Base-by-base conservation (phyloP, 2,329 filamentous ascomycete species). In the Fusarium virguliforme region DNA sequence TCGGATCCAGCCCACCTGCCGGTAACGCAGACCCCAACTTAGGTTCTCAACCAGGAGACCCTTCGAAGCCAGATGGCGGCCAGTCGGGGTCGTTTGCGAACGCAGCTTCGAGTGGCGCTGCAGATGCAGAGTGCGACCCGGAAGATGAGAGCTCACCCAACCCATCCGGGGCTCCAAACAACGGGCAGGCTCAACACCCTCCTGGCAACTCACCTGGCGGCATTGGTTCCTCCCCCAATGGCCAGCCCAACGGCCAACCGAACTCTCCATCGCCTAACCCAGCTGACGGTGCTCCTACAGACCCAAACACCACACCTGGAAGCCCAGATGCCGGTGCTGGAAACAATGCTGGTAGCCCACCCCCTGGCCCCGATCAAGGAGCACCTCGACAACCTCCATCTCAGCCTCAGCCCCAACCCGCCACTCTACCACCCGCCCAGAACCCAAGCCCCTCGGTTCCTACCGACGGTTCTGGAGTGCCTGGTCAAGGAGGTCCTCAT, bases 391-490 rank as follows among this genome's bases (percentile, higher is more conserved):
- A 56, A n/a, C 32, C 54, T 10, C 41, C 54, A 18, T 26, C 68
- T 24, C 68, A 62, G 12, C 37, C 63, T 53, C 15, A 30, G 32
- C 57, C 46, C 28, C 64, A 48, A 35, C 59, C 69, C 38, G 32
- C 26, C 12, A 40, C 67, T 15, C 26, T 13, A 12, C 53, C 46
- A n/a, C 38, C 57, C 18, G 48, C n/a, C 24, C 53, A 62, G 28
- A 60, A 38, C n/a, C 50, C 58, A 34, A 43, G 15, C 12, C 55
- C 57, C 6, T 24, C 43, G 13, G 34, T 3, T n/a, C 62, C 65
- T 28, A 13, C 26, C 22, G 48, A 34, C 24, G 50, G 35, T 8
- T 38, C 55, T 4, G 30, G 46, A n/a, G n/a, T 24, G 4, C 40
- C 38, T 48, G 50, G 41, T 15, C 37, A 64, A 35, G 28, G 30